Percentiles rank a stretch among this genome's conserved stretches.
These are phyloP conservation scores for Candida sithepensis DNA, from an alignment of 805 yeast species.

Conservation along the genomic window DNA sequence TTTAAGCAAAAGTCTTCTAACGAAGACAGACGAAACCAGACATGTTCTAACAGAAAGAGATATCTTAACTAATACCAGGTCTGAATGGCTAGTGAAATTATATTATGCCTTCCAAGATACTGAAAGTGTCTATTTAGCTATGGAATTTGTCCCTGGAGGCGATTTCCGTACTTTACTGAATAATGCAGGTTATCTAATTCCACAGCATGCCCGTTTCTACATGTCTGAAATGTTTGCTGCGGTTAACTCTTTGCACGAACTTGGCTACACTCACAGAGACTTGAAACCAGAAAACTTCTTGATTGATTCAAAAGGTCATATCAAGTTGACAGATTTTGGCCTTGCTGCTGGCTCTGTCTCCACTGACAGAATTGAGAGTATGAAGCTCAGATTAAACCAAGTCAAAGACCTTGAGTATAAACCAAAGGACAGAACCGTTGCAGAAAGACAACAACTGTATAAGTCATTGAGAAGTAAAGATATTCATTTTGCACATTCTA, in stretches of 20 bases:
- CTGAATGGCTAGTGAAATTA: constrained; percentile 93
- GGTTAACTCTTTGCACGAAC: constrained; percentile 86
- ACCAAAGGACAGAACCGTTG: constrained; percentile 66
- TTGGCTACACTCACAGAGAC: constrained; percentile 96
- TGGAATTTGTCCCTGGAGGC: constrained; percentile 99
- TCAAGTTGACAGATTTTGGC: constrained; percentile 94
- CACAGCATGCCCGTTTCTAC: constrained; percentile 94
- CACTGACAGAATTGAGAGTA: constrained; percentile 86
- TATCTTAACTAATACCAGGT: constrained; percentile 89
- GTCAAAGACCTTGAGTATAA: constrained; percentile 75
- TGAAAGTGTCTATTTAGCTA: constrained; percentile 86
- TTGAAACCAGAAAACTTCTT: constrained; percentile 92
- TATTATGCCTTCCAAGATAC: constrained; percentile 93
- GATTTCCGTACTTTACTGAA: constrained; percentile 92
- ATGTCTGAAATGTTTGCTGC: constrained; percentile 95
- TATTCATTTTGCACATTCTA: constrained; percentile 85
- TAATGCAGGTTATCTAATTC: constrained; percentile 88
- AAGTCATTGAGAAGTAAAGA: constrained; percentile 74
- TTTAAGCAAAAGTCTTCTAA: constrained; percentile 77
- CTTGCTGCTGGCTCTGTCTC: constrained; percentile 95
- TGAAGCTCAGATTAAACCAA: constrained; percentile 62
- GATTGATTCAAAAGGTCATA: constrained; percentile 87
- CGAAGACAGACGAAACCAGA: constrained; percentile 89
- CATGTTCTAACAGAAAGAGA: constrained; percentile 96
- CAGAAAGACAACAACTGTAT: constrained; percentile 85